Conservation (phyloP, 208 protist genomes). For the Crithidia mellificae region DNA sequence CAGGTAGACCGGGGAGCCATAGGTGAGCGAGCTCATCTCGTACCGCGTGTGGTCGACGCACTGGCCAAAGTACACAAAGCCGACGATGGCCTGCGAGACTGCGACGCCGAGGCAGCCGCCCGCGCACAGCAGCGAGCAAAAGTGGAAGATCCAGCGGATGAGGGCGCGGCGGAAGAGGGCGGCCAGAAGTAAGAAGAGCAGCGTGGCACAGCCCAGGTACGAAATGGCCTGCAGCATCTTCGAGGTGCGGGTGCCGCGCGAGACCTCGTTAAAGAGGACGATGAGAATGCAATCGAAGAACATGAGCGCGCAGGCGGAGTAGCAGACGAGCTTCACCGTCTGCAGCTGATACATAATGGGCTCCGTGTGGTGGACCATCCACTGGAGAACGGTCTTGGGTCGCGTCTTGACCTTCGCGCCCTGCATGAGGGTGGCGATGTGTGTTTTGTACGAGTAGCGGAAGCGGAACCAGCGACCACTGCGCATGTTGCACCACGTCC, state of each 20-base stretch:
- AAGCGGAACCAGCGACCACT: conserved; percentile 50
- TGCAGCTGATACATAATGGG: conserved; percentile 39
- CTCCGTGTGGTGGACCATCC: conserved; percentile 8
- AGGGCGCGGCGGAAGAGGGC: conserved; percentile 30
- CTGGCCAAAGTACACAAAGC: conserved; percentile 31
- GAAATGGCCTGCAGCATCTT: conserved; percentile 29
- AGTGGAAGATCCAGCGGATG: conserved; percentile 20
- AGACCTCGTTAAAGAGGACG: conserved; percentile 39
- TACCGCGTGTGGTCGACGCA: conserved; percentile 30
- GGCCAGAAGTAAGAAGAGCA: conserved; percentile 32
- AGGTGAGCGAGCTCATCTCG: conserved; percentile 4
- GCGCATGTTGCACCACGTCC: conserved; percentile 37
- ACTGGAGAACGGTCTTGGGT: conserved; percentile 9
- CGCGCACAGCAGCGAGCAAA: conserved; percentile 22
- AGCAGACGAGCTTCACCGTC: conserved; percentile 26
- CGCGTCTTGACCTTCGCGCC: not conserved
- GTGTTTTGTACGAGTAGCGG: conserved; percentile 41
- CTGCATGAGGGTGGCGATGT: conserved; percentile 21
- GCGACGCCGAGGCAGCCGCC: conserved; percentile 26
- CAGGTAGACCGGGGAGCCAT: conserved; percentile 22
- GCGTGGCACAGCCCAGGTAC: conserved; percentile 40
- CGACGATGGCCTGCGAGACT: conserved; percentile 29
- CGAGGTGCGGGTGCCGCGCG: conserved; percentile 10
- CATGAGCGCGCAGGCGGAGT: conserved; percentile 30
- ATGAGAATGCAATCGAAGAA: conserved; percentile 47